These are phyloP conservation scores for Urtica urens DNA, from an alignment of 306 rosid genomes.

Conservation along the genomic window DNA sequence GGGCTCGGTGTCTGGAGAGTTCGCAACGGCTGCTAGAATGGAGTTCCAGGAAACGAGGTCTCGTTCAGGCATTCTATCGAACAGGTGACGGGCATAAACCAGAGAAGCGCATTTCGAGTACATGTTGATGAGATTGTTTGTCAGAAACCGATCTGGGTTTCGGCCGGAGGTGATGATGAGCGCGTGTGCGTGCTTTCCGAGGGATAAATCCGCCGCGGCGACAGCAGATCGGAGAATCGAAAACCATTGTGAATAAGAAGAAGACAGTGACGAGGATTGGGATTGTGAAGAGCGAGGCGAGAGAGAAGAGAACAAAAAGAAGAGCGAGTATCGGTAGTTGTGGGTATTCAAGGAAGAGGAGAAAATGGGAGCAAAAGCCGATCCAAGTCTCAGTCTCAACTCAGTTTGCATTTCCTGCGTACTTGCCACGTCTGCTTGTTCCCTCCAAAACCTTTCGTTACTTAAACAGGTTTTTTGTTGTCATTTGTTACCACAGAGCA, in stretches of 20 bases:
- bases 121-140: constrained; percentile 67
- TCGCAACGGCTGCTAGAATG: constrained; percentile 53
- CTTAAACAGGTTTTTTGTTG: too few relatives aligned
- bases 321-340: not conserved
- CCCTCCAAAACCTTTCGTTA: not conserved
- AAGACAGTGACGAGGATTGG: constrained; percentile 3
- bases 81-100: constrained; percentile 49
- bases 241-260: constrained; percentile 41
- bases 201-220: constrained; percentile 31
- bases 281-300: not conserved
- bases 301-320: not conserved
- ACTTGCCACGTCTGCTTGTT: constrained; percentile 19
- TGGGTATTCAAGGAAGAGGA: not conserved
- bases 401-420: constrained; percentile 27
- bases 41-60: constrained; percentile 82
- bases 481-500: too few relatives aligned
- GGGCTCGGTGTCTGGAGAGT: constrained; percentile 15
- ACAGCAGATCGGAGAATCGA: constrained; percentile 57
- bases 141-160: constrained; percentile 32
- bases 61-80: constrained; percentile 38
- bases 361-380: too few relatives aligned
- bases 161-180: constrained; percentile 35
- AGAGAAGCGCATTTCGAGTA: constrained; percentile 57
- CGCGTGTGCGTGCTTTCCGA: constrained; percentile 58
- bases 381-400: constrained; percentile 17